phyloP scores from a whole-genome alignment of 139 green algal species.

The Desmodesmus armatus region DNA sequence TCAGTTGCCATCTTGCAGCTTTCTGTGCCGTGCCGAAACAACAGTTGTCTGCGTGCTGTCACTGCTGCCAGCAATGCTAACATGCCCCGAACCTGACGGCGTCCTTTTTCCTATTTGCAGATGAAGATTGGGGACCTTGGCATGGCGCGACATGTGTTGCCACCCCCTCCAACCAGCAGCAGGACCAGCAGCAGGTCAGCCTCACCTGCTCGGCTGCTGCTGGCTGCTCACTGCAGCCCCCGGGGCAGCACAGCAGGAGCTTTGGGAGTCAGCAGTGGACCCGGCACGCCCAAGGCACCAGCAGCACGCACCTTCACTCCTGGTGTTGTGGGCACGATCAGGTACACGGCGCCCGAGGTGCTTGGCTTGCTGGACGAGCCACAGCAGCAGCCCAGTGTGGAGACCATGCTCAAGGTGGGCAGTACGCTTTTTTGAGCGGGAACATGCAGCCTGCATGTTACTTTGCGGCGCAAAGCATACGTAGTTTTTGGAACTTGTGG shows the following conservation, averaged over 20 bases:
- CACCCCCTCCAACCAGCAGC: neutral
- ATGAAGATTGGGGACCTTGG: conserved; percentile 78
- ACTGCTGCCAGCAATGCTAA: too few relatives aligned
- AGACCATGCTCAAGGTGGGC: conserved; percentile 48
- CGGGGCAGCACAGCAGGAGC: neutral
- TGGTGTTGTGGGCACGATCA: conserved; percentile 58
- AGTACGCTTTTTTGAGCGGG: too few relatives aligned
- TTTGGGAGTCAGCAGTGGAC: neutral
- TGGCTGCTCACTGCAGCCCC: too few relatives aligned
- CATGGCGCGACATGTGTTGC: conserved; percentile 58
- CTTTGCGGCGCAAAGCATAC: too few relatives aligned
- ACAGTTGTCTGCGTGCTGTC: too few relatives aligned
- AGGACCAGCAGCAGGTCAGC: neutral
- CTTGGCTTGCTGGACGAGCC: conserved; percentile 64
- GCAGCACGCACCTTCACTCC: conserved; percentile 52
- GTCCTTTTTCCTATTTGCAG: too few relatives aligned
- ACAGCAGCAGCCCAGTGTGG: conserved; percentile 43
- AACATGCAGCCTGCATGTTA: too few relatives aligned
- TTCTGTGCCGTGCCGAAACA: too few relatives aligned
- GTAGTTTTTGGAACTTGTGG: too few relatives aligned
- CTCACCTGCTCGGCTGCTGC: too few relatives aligned
- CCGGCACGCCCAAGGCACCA: neutral
- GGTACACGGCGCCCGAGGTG: conserved; percentile 65
- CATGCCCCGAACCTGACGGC: too few relatives aligned
- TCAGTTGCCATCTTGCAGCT: too few relatives aligned